Evolutionary conservation across 495 filamentous ascomycete species (phyloP), one percentile per base, ranked within the genome.

Genomic region (Neurospora tetraspora): DNA sequence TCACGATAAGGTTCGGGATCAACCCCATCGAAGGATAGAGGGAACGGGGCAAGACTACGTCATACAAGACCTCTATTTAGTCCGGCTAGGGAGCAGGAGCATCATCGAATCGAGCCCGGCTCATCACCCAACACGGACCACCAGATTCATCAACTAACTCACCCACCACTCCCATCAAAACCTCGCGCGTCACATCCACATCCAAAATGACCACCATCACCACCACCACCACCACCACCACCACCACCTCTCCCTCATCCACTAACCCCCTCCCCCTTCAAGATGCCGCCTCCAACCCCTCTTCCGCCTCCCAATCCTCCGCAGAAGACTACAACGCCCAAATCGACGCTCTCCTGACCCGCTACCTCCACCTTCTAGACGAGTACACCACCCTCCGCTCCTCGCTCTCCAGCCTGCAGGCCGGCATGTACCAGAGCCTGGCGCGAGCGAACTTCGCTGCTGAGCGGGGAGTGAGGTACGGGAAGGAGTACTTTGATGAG

Each of bases 361-460:
- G 85, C 38, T 94, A 96, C 79, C 86, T 96, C 16, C 39, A 80
- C 70, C 86, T 93, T 6, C 84, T 97, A 0, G 86, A 96, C 81
- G 80, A 86, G 74, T 92, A 97, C 82, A 88, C 91, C 68, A 81
- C 81, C 37, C 81, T 92, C 23, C 89, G 90, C 40, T 78, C 81
- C 38, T 76, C 85, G 23, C 82, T 96, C 12, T 82, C 82, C 42
- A 77, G 80, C 34, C 79, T 88, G 27, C 83, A 94, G 36, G 85
- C 89, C 23, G 86, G 85, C 73, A 78, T 85, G 39, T 83, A 82
- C 75, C 85, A 85, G 34, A 74, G 81, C 80, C 85, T 94, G 23
- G 89, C 92, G 34, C 88, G 90, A 71, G 91, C 92, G 61, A 93
- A 93, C 79, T 93, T 91, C 80, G 83, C 86, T 23, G 89, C 88